phyloP scores from a whole-genome alignment of 1,139 yeast species.

The Kodamaea ohmeri region DNA sequence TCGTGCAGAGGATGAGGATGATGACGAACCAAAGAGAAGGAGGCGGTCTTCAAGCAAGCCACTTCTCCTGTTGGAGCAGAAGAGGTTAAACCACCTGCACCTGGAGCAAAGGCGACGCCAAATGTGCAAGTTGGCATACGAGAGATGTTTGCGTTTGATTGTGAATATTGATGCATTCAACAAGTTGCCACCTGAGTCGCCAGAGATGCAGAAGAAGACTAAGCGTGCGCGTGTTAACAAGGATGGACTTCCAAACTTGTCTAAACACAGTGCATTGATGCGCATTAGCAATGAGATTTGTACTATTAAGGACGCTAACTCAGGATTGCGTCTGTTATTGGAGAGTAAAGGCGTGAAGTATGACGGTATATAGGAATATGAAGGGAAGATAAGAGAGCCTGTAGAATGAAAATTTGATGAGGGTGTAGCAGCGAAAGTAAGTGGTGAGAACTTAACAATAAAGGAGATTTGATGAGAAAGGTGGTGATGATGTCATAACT shows the following conservation, averaged over 20 bases:
- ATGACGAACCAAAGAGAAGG: constrained; percentile 24
- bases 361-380: constrained; percentile 3
- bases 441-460: too few species aligned
- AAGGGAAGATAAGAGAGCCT: not conserved
- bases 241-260: constrained; percentile 48
- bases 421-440: too few species aligned
- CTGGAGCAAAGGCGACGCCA: constrained; percentile 77
- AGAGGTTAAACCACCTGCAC: constrained; percentile 66
- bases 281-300: constrained; percentile 42
- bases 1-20: constrained; percentile 17
- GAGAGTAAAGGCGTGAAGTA: constrained; percentile 15
- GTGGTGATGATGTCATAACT: too few species aligned
- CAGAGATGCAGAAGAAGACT: constrained; percentile 32
- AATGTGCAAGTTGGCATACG: constrained; percentile 63
- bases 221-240: constrained; percentile 43
- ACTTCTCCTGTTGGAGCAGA: constrained; percentile 61
- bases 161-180: constrained; percentile 43
- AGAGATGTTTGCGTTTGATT: constrained; percentile 43
- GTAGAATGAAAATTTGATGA: constrained; percentile 4
- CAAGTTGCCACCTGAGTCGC: constrained; percentile 20
- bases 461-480: too few species aligned
- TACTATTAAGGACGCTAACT: constrained; percentile 36
- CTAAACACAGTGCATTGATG: constrained; percentile 46
- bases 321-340: constrained; percentile 26
- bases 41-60: constrained; percentile 41